A percentile compares a stretch with the other conserved stretches of the same genome.
Evolutionary conservation across 192 early-diverging fungal genomes (phyloP).

Genomic region (Spizellomyces punctatus): DNA sequence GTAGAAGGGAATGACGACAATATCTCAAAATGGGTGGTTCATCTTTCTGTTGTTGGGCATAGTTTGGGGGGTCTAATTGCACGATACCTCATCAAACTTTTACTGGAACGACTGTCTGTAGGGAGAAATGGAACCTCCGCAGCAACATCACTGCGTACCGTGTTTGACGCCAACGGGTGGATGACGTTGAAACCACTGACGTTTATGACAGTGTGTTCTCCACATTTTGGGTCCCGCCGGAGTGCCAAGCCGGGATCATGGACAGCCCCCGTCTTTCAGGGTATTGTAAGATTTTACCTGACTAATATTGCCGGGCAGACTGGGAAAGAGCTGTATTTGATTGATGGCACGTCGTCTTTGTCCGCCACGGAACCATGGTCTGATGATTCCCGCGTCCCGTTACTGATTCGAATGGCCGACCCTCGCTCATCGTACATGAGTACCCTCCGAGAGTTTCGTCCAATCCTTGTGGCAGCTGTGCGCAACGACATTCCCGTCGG

Average conservation of each 20-base stretch:
- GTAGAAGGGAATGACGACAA: background rate
- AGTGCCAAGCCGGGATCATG: background rate
- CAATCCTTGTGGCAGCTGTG: conserved; percentile 6
- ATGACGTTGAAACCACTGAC: conserved; percentile 21
- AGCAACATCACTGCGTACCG: background rate
- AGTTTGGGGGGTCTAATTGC: conserved; percentile 26
- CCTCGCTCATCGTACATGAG: conserved; percentile 2
- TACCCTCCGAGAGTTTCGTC: conserved; percentile 1
- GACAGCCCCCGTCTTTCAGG: conserved; percentile 9
- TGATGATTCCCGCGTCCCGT: conserved; percentile 1
- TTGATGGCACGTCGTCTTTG: conserved; percentile 1
- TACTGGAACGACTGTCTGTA: conserved; percentile 3
- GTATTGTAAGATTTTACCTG: conserved; percentile 6
- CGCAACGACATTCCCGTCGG: conserved; percentile 28
- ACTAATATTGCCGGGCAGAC: conserved; percentile 13
- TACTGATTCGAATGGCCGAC: conserved; percentile 10
- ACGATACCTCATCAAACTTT: conserved; percentile 4
- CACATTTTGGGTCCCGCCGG: conserved; percentile 26
- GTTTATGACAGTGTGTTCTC: conserved; percentile 28
- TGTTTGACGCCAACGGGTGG: background rate
- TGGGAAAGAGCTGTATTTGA: conserved; percentile 17
- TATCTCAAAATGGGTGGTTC: background rate
- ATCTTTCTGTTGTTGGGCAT: conserved; percentile 24
- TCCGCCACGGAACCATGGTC: background rate
- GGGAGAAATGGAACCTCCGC: background rate